phyloP scores from a whole-genome alignment of 805 yeast genomes.

The Saccharomycopsis sp. region DNA sequence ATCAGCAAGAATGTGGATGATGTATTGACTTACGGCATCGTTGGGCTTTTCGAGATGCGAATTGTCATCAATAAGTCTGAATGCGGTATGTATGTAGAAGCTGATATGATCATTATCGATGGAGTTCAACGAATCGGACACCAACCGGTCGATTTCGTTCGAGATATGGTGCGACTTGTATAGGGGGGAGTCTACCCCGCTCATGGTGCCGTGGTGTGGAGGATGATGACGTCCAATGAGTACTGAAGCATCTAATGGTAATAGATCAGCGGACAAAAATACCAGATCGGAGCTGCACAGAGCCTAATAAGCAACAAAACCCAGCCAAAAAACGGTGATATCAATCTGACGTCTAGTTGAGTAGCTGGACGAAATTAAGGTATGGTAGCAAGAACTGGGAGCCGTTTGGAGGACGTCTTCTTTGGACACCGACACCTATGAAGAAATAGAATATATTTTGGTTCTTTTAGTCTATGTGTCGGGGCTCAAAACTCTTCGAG shows the following conservation, averaged over 20 bases:
- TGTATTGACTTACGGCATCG: conserved; percentile 17
- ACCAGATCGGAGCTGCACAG: too few relatives aligned
- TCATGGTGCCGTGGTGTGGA: not conserved
- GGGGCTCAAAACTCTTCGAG: too few relatives aligned
- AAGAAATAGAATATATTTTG: too few relatives aligned
- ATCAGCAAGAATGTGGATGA: conserved; percentile 10
- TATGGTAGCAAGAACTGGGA: too few relatives aligned
- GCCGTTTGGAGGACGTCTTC: too few relatives aligned
- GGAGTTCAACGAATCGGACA: conserved; percentile 14
- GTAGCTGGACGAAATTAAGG: too few relatives aligned
- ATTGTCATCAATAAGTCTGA: conserved; percentile 3
- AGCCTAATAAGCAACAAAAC: too few relatives aligned
- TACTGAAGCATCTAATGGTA: not conserved
- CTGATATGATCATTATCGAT: conserved; percentile 16
- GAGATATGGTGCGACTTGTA: conserved; percentile 8
- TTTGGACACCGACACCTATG: too few relatives aligned
- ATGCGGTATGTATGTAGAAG: conserved; percentile 16
- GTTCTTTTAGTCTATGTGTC: too few relatives aligned
- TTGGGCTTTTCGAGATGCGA: conserved; percentile 1
- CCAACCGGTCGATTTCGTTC: conserved; percentile 6
- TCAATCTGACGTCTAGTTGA: too few relatives aligned
- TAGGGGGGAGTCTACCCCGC: not conserved
- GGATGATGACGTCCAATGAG: not conserved
- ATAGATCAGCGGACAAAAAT: too few relatives aligned
- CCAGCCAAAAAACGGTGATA: too few relatives aligned